Conservation (phyloP, 2,329 filamentous ascomycete genomes). For the Cladosporium colombiae region DNA sequence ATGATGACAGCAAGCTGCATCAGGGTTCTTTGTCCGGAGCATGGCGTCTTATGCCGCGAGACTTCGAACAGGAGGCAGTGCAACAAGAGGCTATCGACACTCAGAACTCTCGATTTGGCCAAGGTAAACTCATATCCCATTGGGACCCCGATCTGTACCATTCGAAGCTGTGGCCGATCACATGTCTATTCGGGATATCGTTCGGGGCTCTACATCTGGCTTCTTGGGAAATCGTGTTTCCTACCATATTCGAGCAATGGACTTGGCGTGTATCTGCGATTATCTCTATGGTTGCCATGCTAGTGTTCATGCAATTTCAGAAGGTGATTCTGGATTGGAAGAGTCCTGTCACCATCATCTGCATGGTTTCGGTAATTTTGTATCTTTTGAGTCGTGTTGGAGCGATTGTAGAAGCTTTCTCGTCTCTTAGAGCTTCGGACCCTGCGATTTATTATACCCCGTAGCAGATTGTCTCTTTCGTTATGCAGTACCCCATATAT, state of each 20-base stretch:
- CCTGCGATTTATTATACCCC: slow-evolving; percentile 7
- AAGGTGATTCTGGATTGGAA: slow-evolving; percentile 17
- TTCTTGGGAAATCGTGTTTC: slow-evolving; percentile 36
- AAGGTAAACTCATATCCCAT: slow-evolving; percentile 23
- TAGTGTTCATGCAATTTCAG: slow-evolving; percentile 22
- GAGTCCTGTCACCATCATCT: slow-evolving; percentile 7
- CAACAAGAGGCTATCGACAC: slow-evolving; percentile 22
- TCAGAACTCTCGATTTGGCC: background rate
- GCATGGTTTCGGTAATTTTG: background rate
- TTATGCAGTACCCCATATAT: background rate
- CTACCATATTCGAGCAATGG: slow-evolving; percentile 34
- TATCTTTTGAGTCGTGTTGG: slow-evolving; percentile 13
- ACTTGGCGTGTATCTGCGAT: slow-evolving; percentile 36
- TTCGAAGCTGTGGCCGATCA: slow-evolving; percentile 29
- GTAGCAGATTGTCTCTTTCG: background rate
- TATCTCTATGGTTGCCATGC: slow-evolving; percentile 32
- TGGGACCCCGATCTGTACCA: slow-evolving; percentile 33
- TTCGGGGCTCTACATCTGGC: slow-evolving; percentile 38
- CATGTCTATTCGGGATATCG: slow-evolving; percentile 27
- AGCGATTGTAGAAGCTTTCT: slow-evolving; percentile 8
- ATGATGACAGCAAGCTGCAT: slow-evolving; percentile 30
- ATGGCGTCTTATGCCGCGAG: slow-evolving; percentile 36
- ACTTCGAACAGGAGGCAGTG: slow-evolving; percentile 36
- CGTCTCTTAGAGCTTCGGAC: slow-evolving; percentile 11
- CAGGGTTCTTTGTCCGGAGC: slow-evolving; percentile 32